Evolutionary conservation across 2,329 filamentous ascomycete genomes (phyloP), one percentile per base, ranked within the genome.

Genomic region (Byssoonygena ceratinophila): DNA sequence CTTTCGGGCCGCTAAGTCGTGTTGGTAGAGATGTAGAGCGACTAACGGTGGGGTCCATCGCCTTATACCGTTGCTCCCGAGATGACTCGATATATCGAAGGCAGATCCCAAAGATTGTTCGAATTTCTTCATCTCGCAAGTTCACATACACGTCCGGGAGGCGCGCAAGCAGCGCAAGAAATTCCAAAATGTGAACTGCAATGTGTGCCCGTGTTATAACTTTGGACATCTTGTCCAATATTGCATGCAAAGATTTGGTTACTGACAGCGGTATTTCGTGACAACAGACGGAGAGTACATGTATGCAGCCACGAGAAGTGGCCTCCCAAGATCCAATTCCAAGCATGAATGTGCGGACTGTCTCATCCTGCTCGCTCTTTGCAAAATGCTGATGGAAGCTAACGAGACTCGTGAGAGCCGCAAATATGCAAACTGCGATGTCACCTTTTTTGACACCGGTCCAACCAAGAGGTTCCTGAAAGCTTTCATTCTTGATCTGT

Each of bases 141-240:
- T 95, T 94, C 63, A 87, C 82, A 64, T 90, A 94, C 1, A 96
- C 77, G 55, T 87, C 80, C 8, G 87, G 87, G 54, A 96, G 74
- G 32, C 91, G 83, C 50, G 90, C 89, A 25, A 98, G 77, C 46
- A 88, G 84, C 8, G 87, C 86, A n/a, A 98, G 74, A 63, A 98
- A 97, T 64, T 98, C 92, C 46, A 98, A 75, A 55, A 98, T 94
- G 64, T 98, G 92, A 56, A 96, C 85, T 8, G 91, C 89, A 32
- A 96, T 85, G 53, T 90, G 82, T 5, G 88, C 83, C 62, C 95
- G 90, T 0, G 92, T 97, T 62, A 98, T 94, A 62, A 96, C 94
- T 60, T 90, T 87, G 1, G 90, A 85, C 87, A 98, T 94, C 65
- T 88, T 91, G 62, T 90, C 85, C 52, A 98, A 76, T 59, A 97